These are phyloP conservation scores for Globisporangium nagaii DNA, from an alignment of 352 stramenopile species.

Conservation along the genomic window DNA sequence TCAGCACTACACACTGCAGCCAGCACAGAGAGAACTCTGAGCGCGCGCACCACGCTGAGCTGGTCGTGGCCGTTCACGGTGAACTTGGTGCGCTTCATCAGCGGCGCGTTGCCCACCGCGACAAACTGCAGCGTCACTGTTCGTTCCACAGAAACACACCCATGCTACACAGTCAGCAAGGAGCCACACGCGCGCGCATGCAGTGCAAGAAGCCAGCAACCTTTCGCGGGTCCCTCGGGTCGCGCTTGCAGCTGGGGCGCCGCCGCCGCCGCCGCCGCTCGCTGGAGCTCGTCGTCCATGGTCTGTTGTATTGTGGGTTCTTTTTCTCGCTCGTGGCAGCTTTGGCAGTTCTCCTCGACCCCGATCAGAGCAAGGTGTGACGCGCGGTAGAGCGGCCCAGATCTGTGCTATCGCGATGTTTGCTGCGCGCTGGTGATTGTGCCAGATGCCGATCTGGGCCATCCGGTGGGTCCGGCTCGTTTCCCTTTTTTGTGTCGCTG, in stretches of 20 bases:
- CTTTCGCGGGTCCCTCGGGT: constrained; percentile 15
- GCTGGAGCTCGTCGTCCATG: constrained; percentile 1
- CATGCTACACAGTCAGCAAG: background rate
- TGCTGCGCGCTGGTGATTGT: too few species aligned
- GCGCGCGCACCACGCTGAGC: constrained; percentile 56
- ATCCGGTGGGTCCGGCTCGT: background rate
- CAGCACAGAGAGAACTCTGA: background rate
- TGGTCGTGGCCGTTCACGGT: constrained; percentile 69
- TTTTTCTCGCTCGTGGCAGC: constrained; percentile 2
- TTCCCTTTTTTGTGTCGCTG: constrained; percentile 3
- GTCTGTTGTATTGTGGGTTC: background rate
- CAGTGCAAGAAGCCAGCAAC: too few species aligned
- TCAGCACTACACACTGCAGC: too few species aligned
- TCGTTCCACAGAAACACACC: background rate
- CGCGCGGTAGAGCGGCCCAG: background rate
- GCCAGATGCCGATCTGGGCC: background rate
- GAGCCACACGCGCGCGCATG: too few species aligned
- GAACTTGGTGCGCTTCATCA: constrained; percentile 88
- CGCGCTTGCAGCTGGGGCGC: background rate
- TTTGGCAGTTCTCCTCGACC: too few species aligned
- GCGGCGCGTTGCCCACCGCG: constrained; percentile 65
- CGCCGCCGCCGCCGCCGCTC: background rate
- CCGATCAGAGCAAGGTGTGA: too few species aligned
- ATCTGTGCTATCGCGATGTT: too few species aligned
- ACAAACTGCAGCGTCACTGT: constrained; percentile 85